Evolutionary conservation across 257 asterid genomes (phyloP).

Genomic region (Rauvolfia tetraphylla): DNA sequence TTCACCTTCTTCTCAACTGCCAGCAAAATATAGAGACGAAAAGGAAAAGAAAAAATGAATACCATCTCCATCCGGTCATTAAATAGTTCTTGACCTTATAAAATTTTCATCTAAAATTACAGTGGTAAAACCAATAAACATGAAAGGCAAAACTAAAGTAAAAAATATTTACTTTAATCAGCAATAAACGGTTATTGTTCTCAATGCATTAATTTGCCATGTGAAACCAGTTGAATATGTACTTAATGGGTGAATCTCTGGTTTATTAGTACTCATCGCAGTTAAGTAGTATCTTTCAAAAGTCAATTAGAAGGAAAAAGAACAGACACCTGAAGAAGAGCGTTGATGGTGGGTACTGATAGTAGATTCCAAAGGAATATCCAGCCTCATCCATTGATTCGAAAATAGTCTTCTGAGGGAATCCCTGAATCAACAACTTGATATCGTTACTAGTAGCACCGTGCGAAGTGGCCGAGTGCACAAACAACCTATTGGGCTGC

Average conservation of each 20-base stretch:
- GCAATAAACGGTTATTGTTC: too few species aligned
- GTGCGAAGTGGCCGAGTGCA: conserved; percentile 65
- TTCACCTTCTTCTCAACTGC: background rate
- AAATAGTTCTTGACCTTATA: too few species aligned
- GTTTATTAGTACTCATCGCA: too few species aligned
- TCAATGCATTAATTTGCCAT: too few species aligned
- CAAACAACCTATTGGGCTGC: conserved; percentile 70
- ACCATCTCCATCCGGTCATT: too few species aligned
- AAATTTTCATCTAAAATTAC: background rate
- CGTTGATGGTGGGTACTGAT: conserved; percentile 65
- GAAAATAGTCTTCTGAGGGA: conserved; percentile 71
- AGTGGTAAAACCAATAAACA: background rate
- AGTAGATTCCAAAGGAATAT: conserved; percentile 54
- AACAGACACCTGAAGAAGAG: conserved; percentile 47
- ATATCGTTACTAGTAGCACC: conserved; percentile 48
- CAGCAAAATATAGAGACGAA: too few species aligned
- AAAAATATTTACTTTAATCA: too few species aligned
- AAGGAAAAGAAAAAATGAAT: too few species aligned
- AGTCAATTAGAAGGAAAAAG: background rate
- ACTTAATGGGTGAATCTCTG: too few species aligned
- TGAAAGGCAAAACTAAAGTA: background rate
- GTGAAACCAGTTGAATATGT: too few species aligned
- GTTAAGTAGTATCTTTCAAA: background rate
- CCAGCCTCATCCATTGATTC: conserved; percentile 62
- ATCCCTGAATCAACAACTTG: conserved; percentile 41